Evolutionary conservation across 2,329 filamentous ascomycete species (phyloP), one percentile per base, ranked within the genome.

Genomic region (Lasiodiplodia sp.): DNA sequence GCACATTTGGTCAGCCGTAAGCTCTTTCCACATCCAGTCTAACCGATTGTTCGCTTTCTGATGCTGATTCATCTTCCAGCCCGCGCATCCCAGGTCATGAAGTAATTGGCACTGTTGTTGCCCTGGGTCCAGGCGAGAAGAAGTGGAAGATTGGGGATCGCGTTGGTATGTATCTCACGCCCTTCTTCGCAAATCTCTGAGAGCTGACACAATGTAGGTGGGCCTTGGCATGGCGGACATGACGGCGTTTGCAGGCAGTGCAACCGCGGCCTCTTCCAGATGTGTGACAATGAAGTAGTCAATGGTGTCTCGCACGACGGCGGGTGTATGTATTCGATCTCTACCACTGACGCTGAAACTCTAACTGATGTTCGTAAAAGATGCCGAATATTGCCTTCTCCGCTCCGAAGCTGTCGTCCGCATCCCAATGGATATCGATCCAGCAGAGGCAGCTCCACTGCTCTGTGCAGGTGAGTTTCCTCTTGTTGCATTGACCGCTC

Each of bases 21-120:
- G 72, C 14, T 38, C 28, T 7, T 28, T 28, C 25, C 25, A 28
- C 25, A 28, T 5, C 3, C 25, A 3, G 3, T 28, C 25, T 28
- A 28, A 5, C 25, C 25, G 2, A 49, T 10, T 52, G 6, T 8
- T 4, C 40, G 3, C 38, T 40, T 38, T 16, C 21, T 38, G n/a
- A 38, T 8, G 11, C 23, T 47, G 44, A 67, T 3, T n/a, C 11
- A 2, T 25, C 10, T 34, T 25, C 4, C 25, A 68, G 67, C 73
- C 90, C 90, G 1, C 84, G 87, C 6, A 79, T 89, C 2, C 88
- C 90, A 0, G 92, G 92, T 23, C 92, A 94, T 78, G 91, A 94
- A 76, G 81, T 91, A 40, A 86, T 94, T 67, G 91, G 91, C 11
- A 86, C 87, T 14, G 83, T 94, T 3, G 89, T 87, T 18, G 86